These are phyloP conservation scores for Ichthyophonus hoferi DNA, from an alignment of 208 protist genomes.

Conservation along the genomic window DNA sequence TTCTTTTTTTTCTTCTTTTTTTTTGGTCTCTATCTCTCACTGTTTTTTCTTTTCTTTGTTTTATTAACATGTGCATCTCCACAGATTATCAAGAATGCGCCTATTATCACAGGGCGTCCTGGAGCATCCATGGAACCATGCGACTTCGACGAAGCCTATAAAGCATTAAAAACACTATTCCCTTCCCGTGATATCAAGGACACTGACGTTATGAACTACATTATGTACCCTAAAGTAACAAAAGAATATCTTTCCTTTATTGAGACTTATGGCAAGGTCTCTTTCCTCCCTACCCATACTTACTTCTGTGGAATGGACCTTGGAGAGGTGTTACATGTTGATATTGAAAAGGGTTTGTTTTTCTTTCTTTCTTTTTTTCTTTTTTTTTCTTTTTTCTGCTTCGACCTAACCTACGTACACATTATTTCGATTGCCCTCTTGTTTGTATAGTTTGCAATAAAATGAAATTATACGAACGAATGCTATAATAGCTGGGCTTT, in stretches of 20 bases:
- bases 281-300: conserved; percentile 55
- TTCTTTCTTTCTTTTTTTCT: no score
- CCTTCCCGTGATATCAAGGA: conserved; percentile 46
- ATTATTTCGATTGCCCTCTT: no score
- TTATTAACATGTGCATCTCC: conserved; percentile 6
- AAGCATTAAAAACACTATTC: conserved; percentile 45
- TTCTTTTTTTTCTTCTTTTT: conserved; percentile 6
- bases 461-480: no score
- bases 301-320: conserved; percentile 50
- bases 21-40: conserved; percentile 4
- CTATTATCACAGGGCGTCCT: conserved; percentile 53
- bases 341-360: conserved; percentile 48
- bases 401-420: no score
- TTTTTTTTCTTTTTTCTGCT: no score
- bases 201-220: conserved; percentile 57
- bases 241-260: conserved; percentile 62
- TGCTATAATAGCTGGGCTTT: no score
- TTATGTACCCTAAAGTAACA: conserved; percentile 68
- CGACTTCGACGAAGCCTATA: conserved; percentile 60
- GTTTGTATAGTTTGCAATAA: no score
- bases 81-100: conserved; percentile 37
- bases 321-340: conserved; percentile 53
- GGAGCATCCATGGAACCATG: conserved; percentile 56
- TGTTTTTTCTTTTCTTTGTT: neutral
- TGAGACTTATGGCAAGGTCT: conserved; percentile 58